A percentile compares a stretch with the other conserved stretches of the same genome.
phyloP scores from a whole-genome alignment of 75 land plant genomes.

The Ceratopteris richardii region DNA sequence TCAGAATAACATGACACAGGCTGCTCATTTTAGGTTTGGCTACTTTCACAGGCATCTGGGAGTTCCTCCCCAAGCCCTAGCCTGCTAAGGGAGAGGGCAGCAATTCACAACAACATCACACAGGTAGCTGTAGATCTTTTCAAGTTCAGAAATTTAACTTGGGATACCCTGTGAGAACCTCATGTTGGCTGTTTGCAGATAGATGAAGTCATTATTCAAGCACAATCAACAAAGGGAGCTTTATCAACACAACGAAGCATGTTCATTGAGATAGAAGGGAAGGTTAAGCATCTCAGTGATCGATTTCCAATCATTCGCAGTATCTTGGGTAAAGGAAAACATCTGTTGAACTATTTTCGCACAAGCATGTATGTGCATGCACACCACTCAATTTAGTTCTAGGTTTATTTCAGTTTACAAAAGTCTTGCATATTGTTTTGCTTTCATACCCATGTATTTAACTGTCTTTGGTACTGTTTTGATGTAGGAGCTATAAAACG shows the following conservation, averaged over 20 bases:
- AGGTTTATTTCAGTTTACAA: too few species aligned
- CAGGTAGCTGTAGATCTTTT: conserved; percentile 60
- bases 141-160: not conserved
- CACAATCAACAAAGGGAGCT: conserved; percentile 78
- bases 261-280: conserved; percentile 83
- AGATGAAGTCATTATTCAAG: conserved; percentile 93
- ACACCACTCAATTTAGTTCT: too few species aligned
- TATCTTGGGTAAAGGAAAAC: conserved; percentile 61
- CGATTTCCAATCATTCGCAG: conserved; percentile 89
- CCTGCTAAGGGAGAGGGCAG: conserved; percentile 76
- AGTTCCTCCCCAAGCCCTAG: conserved; percentile 72
- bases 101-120: conserved; percentile 88
- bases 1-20: not conserved
- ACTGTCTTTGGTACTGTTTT: not conserved
- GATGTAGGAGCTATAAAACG: conserved; percentile 84
- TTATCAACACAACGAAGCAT: conserved; percentile 65
- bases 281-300: conserved; percentile 82
- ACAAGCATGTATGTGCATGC: too few species aligned
- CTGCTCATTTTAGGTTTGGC: not conserved
- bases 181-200: conserved; percentile 39
- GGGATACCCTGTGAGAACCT: too few species aligned
- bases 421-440: too few species aligned
- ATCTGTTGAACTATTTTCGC: not conserved
- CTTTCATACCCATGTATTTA: too few species aligned
- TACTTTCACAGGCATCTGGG: conserved; percentile 67